A percentile compares a stretch with the other conserved stretches of the same genome.
phyloP scores from a whole-genome alignment of 768 basidiomycete species.

The Pisolithus orientalis region DNA sequence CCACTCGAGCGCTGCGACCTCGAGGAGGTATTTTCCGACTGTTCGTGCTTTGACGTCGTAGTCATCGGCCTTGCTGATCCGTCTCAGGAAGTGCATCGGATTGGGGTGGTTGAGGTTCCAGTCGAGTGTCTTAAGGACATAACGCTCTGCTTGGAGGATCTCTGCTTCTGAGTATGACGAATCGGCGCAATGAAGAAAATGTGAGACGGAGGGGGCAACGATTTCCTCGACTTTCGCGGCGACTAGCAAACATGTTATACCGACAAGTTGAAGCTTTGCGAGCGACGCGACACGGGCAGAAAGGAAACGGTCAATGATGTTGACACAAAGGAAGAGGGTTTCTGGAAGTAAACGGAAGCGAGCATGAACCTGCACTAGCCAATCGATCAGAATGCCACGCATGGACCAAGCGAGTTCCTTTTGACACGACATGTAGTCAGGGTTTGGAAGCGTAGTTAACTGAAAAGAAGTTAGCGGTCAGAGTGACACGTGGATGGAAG shows the following conservation, averaged over 20 bases:
- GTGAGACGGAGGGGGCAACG: constrained; percentile 74
- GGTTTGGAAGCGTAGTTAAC: constrained; percentile 74
- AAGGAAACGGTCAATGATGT: constrained; percentile 78
- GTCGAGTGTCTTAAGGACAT: constrained; percentile 77
- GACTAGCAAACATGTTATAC: constrained; percentile 81
- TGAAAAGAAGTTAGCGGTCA: constrained; percentile 23
- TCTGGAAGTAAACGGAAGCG: constrained; percentile 84
- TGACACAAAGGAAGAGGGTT: constrained; percentile 84
- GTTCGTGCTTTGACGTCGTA: constrained; percentile 84
- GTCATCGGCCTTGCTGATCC: constrained; percentile 90
- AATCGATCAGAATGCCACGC: constrained; percentile 85
- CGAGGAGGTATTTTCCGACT: constrained; percentile 85
- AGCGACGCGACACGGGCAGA: constrained; percentile 69
- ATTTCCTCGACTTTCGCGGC: constrained; percentile 93
- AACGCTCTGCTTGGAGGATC: constrained; percentile 84
- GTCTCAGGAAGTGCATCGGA: constrained; percentile 81
- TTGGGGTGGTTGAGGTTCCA: constrained; percentile 87
- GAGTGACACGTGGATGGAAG: background rate
- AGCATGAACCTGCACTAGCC: constrained; percentile 87
- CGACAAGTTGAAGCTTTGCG: constrained; percentile 86
- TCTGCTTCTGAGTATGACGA: constrained; percentile 71
- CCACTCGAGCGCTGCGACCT: constrained; percentile 80
- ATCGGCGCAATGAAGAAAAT: constrained; percentile 78
- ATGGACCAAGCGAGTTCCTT: constrained; percentile 84
- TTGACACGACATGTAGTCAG: constrained; percentile 81